These are phyloP conservation scores for Kwoniella sp. DNA, from an alignment of 768 basidiomycete genomes.

Conservation along the genomic window DNA sequence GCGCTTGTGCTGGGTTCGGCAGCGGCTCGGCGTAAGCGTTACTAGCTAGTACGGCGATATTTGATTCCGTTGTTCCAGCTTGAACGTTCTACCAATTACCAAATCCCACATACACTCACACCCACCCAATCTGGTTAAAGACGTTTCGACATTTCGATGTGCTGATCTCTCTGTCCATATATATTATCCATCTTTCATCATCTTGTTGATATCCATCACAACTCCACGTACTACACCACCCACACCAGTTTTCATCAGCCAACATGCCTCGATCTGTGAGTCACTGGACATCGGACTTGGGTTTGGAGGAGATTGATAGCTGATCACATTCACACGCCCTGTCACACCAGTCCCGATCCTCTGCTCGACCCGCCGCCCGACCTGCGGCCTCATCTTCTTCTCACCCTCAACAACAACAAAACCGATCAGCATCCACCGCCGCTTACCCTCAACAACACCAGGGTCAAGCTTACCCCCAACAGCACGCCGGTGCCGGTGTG, in stretches of 20 bases:
- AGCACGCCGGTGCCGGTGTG: slow-evolving; percentile 23
- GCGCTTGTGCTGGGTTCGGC: too few relatives aligned
- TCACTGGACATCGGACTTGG: not conserved
- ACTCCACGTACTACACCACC: slow-evolving; percentile 4
- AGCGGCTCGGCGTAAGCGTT: slow-evolving; percentile 1
- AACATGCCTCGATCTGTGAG: slow-evolving; percentile 49
- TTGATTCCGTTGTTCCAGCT: not conserved
- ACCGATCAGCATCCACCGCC: slow-evolving; percentile 33
- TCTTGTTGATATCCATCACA: not conserved
- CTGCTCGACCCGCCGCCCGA: slow-evolving; percentile 50
- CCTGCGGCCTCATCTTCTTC: slow-evolving; percentile 41
- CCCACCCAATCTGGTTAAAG: not conserved
- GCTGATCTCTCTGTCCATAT: not conserved
- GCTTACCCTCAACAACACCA: slow-evolving; percentile 42
- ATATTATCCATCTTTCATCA: not conserved
- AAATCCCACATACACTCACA: not conserved
- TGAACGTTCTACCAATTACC: slow-evolving; percentile 16
- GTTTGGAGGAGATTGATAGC: not conserved
- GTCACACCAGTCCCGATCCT: slow-evolving; percentile 35
- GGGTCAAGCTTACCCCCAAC: slow-evolving; percentile 26
- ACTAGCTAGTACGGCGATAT: not conserved
- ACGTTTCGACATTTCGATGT: slow-evolving; percentile 4
- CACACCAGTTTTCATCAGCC: not conserved
- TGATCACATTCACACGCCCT: slow-evolving; percentile 9
- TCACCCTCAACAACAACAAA: slow-evolving; percentile 30